Evolutionary conservation across 2,329 filamentous ascomycete species (phyloP), one percentile per base, ranked within the genome.

Genomic region (Ceratocystis eucalypticola): DNA sequence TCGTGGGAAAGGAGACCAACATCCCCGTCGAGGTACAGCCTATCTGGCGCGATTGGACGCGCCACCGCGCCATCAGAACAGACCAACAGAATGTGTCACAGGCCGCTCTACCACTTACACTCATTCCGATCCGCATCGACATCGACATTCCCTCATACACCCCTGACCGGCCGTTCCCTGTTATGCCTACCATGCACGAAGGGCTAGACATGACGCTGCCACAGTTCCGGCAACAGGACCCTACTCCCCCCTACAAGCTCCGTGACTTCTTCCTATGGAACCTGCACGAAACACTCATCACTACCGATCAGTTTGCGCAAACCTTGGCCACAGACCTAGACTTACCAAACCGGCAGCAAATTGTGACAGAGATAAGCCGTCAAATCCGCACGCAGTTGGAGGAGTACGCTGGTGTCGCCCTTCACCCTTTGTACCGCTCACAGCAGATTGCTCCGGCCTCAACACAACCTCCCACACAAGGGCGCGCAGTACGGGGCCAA

Each of bases 241-340:
- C 84, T 69, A 91, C 91, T 15, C 86, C 91, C 0, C 88, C 90
- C 2, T 96, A 91, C 76, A 85, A 94, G 69, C 80, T 99, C 67
- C 91, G 95, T 72, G 94, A 99, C 72, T 88, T 89, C n/a, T 97
- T 99, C 72, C 78, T 96, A 64, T 99, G 94, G 94, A 99, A 99
- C 72, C 81, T 99, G 15, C 93, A 97, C 76, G 94, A 99, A 77
- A 89, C 90, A 0, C 80, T 96, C 67, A 89, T 92, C 64, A 99
- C 94, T 0, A 96, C 94, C 0, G 94, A 99, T 73, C 89, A 96
- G 73, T 99, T 97, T 74, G 94, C 94, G n/a, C 84, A 88, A 71
- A 86, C 83, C 1, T 85, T 97, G 70, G 92, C 96, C 1, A 90
- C 96, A 70, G 94, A 99, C 74, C 82, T 99, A 53, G 94, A 99